phyloP scores from a whole-genome alignment of 163 green algal species.

The Trebouxia gelatinosa region DNA sequence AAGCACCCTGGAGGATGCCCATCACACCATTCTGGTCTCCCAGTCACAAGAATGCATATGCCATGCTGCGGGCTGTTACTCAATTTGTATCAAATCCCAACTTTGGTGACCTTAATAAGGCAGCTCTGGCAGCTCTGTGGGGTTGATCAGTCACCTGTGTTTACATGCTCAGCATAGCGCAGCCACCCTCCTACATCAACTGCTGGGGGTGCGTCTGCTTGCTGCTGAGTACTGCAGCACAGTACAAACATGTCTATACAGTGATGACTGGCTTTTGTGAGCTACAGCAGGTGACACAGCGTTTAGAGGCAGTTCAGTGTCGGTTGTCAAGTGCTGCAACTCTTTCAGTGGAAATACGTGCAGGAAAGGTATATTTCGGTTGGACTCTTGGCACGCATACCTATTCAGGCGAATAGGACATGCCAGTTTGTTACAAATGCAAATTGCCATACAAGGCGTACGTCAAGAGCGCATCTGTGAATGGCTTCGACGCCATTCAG shows the following conservation, averaged over 20 bases:
- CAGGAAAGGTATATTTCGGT: too few relatives aligned
- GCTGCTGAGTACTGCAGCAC: not conserved
- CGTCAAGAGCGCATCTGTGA: too few relatives aligned
- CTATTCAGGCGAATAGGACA: too few relatives aligned
- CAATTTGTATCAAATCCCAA: conserved; percentile 36
- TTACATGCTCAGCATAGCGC: not conserved
- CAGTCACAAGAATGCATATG: conserved; percentile 42
- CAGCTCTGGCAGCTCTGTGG: conserved; percentile 15
- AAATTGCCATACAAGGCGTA: too few relatives aligned
- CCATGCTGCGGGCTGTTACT: conserved; percentile 21
- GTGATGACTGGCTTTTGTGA: too few relatives aligned
- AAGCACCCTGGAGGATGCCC: conserved; percentile 47
- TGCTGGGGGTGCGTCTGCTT: not conserved
- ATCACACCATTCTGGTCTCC: conserved; percentile 61
- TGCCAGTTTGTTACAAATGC: too few relatives aligned
- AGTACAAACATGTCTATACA: not conserved
- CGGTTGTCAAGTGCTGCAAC: too few relatives aligned
- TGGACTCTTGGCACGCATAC: too few relatives aligned
- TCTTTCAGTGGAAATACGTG: too few relatives aligned
- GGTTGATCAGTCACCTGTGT: not conserved
- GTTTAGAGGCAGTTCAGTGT: too few relatives aligned
- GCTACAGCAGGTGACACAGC: too few relatives aligned
- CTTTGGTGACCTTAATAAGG: conserved; percentile 5
- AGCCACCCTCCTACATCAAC: not conserved
- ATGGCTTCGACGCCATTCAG: too few relatives aligned